Evolutionary conservation across 768 basidiomycete species (phyloP), one percentile per base, ranked within the genome.

Genomic region (Suillus subaureus): DNA sequence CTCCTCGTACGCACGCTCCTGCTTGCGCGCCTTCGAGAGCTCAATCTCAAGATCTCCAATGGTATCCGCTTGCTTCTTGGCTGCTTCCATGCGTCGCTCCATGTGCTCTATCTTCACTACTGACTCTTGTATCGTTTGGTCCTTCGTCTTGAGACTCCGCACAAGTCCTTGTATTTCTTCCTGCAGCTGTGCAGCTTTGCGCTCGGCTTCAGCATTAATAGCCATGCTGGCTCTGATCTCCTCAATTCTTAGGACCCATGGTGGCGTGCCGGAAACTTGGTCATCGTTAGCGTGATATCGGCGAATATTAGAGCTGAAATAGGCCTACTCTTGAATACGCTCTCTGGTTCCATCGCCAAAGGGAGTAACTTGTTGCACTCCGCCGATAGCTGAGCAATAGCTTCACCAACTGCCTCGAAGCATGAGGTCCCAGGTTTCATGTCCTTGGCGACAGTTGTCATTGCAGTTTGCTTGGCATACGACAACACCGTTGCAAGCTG

Each of bases 101-200:
- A 99, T 92, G 16, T 96, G 84, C 75, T 98, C 94, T 64, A 98
- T 94, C 82, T 96, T 98, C 63, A 98, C 96, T 3, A 82, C 81
- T 6, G 89, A 83, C 73, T 99, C 97, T 75, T 98, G 95, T 42
- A 94, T 89, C 31, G 78, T 84, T 81, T 97, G 95, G 67, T 99
- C 97, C 79, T 93, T 89, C n/a, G 87, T 79, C 74, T 92, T 92
- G 73, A 98, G 83, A 60, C 85, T 92, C 37, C 96, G 89, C 35
- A 90, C 85, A 47, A 99, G 87, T 9, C 90, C 90, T 72, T 94
- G 92, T 69, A 97, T 86, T 77, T 99, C 94, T 68, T 97, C 96
- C 67, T 89, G 92, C 28, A 97, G 84, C 67, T 93, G 90, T 3
- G 86, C 80, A 8, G 95, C 89, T 77, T 93, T 93, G 56, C 92